Conservation (phyloP, 176 grass and related monocot genomes). For the Oryza nivara region DNA sequence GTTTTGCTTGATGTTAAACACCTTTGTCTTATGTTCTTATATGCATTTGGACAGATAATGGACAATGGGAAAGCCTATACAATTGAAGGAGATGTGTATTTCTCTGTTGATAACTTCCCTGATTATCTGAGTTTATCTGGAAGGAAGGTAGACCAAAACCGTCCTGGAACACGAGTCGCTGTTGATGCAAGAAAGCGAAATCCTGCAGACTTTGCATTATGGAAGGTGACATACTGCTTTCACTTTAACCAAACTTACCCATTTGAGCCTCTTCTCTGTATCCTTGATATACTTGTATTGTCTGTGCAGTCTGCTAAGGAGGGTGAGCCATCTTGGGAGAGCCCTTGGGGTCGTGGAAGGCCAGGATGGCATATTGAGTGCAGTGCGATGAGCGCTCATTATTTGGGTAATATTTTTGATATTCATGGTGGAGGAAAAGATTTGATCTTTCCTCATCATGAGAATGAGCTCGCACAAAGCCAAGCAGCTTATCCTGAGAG, state of each 20-base stretch:
- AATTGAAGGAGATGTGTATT: constrained; percentile 78
- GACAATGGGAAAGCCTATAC: constrained; percentile 64
- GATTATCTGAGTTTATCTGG: constrained; percentile 65
- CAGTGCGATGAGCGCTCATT: constrained; percentile 72
- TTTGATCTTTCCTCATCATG: constrained; percentile 80
- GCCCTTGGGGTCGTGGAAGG: constrained; percentile 76
- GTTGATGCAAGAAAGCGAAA: constrained; percentile 63
- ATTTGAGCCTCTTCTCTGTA: neutral
- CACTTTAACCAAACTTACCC: neutral
- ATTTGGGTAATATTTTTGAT: constrained; percentile 67
- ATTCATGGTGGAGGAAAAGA: constrained; percentile 83
- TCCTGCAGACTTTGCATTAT: constrained; percentile 60
- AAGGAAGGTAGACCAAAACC: constrained; percentile 57
- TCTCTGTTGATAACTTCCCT: constrained; percentile 55
- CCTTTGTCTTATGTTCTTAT: neutral
- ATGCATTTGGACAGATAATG: constrained; percentile 57
- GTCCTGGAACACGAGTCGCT: constrained; percentile 54
- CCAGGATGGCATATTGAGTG: constrained; percentile 92
- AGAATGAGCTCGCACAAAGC: constrained; percentile 80
- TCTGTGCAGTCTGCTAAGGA: constrained; percentile 52
- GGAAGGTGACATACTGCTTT: constrained; percentile 52
- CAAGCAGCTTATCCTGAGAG: constrained; percentile 58
- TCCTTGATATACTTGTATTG: neutral
- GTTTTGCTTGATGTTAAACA: neutral
- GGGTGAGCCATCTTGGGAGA: constrained; percentile 69